Evolutionary conservation across 164 flowering plant genomes (phyloP).

Genomic region (Nelumbo lutea): DNA sequence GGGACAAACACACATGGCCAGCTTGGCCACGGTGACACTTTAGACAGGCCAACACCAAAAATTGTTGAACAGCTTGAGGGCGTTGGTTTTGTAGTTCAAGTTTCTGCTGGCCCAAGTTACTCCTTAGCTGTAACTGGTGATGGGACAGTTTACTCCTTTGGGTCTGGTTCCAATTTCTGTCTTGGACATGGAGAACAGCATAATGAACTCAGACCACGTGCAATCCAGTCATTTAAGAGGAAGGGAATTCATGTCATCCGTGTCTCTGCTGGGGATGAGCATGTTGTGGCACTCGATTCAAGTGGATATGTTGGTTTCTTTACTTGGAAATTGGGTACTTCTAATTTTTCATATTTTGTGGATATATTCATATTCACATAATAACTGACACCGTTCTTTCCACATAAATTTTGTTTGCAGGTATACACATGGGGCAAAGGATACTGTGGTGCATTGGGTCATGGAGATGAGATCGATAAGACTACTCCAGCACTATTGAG

Average conservation of each 20-base stretch:
- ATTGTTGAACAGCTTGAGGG: constrained; percentile 44
- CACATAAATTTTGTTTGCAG: constrained; percentile 29
- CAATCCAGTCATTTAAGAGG: constrained; percentile 62
- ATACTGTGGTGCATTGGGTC: constrained; percentile 94
- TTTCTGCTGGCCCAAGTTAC: constrained; percentile 84
- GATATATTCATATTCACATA: constrained; percentile 4
- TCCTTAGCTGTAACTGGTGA: constrained; percentile 59
- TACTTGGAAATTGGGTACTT: not conserved
- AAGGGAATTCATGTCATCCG: constrained; percentile 64
- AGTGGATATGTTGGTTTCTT: constrained; percentile 65
- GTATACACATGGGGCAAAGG: constrained; percentile 99
- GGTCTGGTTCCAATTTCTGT: constrained; percentile 89
- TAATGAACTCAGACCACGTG: constrained; percentile 65
- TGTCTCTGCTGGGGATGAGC: constrained; percentile 95
- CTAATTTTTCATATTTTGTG: not conserved
- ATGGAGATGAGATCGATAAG: constrained; percentile 92
- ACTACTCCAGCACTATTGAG: constrained; percentile 56
- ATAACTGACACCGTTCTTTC: constrained; percentile 1
- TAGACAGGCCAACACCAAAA: constrained; percentile 69
- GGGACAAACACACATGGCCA: constrained; percentile 81
- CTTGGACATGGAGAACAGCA: constrained; percentile 97
- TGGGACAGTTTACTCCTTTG: constrained; percentile 80
- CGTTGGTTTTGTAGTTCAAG: constrained; percentile 63
- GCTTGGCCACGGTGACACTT: constrained; percentile 86
- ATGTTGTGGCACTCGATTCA: constrained; percentile 94